A percentile compares a stretch with the other conserved stretches of the same genome.
Evolutionary conservation across 129 eudicot genomes (phyloP).

Genomic region (Lactuca sativa): DNA sequence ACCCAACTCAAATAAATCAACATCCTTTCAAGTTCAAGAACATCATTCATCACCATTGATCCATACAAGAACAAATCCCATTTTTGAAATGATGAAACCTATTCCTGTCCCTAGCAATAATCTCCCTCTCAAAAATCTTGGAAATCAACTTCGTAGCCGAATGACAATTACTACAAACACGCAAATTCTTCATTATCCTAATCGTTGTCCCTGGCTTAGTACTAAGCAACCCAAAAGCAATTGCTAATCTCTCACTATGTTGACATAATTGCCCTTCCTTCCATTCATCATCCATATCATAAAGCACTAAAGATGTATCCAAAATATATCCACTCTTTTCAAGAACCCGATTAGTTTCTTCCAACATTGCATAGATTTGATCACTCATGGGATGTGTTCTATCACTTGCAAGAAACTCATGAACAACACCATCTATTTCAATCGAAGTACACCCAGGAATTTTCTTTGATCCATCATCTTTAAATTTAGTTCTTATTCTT

Average conservation of each 20-base stretch:
- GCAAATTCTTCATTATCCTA: constrained; percentile 34
- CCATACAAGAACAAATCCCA: constrained; percentile 33
- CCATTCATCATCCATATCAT: constrained; percentile 23
- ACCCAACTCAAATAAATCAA: constrained; percentile 6
- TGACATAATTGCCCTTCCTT: constrained; percentile 21
- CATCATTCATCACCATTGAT: constrained; percentile 22
- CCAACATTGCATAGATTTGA: constrained; percentile 29
- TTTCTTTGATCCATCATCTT: constrained; percentile 33
- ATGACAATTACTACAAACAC: constrained; percentile 34
- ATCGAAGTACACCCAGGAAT: constrained; percentile 36
- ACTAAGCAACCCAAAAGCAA: constrained; percentile 33
- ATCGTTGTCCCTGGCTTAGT: constrained; percentile 28
- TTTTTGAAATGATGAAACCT: constrained; percentile 31
- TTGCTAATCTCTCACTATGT: constrained; percentile 32
- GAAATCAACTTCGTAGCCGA: constrained; percentile 29
- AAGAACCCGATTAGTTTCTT: constrained; percentile 26
- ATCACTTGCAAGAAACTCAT: constrained; percentile 34
- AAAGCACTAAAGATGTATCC: constrained; percentile 33
- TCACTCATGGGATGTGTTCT: constrained; percentile 32
- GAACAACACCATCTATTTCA: constrained; percentile 26
- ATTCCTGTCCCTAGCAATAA: constrained; percentile 31
- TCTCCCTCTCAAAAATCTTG: constrained; percentile 22
- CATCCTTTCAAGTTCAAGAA: background rate
- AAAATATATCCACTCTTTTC: constrained; percentile 12
- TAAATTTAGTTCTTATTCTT: constrained; percentile 47